Evolutionary conservation across 768 basidiomycete species (phyloP), one percentile per base, ranked within the genome.

Genomic region (Boletus eberwhitei): DNA sequence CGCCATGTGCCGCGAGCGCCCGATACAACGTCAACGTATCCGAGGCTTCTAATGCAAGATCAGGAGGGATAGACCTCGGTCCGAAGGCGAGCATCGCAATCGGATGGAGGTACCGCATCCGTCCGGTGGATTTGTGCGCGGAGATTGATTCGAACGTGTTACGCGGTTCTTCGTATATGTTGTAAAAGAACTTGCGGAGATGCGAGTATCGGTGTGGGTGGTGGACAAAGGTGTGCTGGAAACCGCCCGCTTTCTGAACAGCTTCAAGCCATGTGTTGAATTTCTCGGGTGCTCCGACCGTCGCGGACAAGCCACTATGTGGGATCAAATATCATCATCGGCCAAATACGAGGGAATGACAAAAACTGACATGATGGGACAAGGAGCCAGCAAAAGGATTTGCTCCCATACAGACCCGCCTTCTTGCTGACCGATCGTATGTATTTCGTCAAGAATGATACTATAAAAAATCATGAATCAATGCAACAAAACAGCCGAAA

Each of bases 331-430:
- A 40, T 41, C 17, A 42, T 21, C 9, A n/a, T 37, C 34, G 48
- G 29, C n/a, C 13, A 37, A 19, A 52, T 11, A 21, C 5, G n/a
- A 37, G 8, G 8, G 47, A 46, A 39, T 24, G 2, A n/a, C 35
- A 57, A 24, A 46, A 42, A 71, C 80, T 37, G 37, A 87, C 86
- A 89, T 87, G 57, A 89, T 76, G 2, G 87, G 87, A 59, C 85
- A 87, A 19, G 85, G 85, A 9, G 86, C 81, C 14, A 89, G 70
- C 6, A 89, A 67, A 8, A 89, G 72, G n/a, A 87, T 83, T 61
- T 88, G 84, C 59, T 88, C 86, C 87, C 87, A 88, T 2, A 87
- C 81, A 1, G 82, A 74, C 2, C 87, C 87, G 2, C 82, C 84
- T 53, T 84, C 81, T 61, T 86, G 79, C 54, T 87, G 83, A 3